A percentile compares a stretch with the other conserved stretches of the same genome.
Evolutionary conservation across 352 stramenopile genomes (phyloP).

Genomic region (Globisporangium spiculum): DNA sequence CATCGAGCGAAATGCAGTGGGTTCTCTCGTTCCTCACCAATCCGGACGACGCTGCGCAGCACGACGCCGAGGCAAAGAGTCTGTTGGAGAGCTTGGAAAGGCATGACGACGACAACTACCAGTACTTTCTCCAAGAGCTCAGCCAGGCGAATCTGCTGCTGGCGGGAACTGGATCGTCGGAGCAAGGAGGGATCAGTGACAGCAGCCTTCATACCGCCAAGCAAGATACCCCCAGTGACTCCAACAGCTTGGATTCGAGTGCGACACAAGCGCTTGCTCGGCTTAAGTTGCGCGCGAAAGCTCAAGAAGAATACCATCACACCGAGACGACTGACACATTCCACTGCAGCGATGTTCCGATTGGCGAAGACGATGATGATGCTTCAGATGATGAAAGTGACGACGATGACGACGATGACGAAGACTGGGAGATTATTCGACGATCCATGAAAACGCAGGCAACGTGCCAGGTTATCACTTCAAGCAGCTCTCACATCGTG

Average conservation of each 20-base stretch:
- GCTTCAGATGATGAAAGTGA: background rate
- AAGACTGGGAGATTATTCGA: conserved; percentile 41
- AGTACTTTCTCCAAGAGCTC: conserved; percentile 63
- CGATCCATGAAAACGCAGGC: conserved; percentile 26
- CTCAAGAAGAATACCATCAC: background rate
- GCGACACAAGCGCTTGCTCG: background rate
- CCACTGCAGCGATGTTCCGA: background rate
- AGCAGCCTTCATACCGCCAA: background rate
- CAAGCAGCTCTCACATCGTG: background rate
- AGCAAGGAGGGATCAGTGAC: background rate
- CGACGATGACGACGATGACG: conserved; percentile 18
- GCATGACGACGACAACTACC: conserved; percentile 68
- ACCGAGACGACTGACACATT: background rate
- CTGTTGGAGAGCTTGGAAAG: conserved; percentile 35
- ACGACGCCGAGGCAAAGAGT: conserved; percentile 57
- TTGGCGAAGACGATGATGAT: conserved; percentile 1
- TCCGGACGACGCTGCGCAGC: conserved; percentile 37
- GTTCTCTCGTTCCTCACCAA: conserved; percentile 61
- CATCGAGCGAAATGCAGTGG: conserved; percentile 67
- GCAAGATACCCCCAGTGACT: background rate
- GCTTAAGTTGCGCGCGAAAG: background rate
- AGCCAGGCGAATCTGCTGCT: conserved; percentile 42
- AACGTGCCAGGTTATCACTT: conserved; percentile 8
- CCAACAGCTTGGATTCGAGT: background rate
- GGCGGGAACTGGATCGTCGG: background rate